phyloP scores from a whole-genome alignment of 257 asterid species.

The Rubia yunnanensis region DNA sequence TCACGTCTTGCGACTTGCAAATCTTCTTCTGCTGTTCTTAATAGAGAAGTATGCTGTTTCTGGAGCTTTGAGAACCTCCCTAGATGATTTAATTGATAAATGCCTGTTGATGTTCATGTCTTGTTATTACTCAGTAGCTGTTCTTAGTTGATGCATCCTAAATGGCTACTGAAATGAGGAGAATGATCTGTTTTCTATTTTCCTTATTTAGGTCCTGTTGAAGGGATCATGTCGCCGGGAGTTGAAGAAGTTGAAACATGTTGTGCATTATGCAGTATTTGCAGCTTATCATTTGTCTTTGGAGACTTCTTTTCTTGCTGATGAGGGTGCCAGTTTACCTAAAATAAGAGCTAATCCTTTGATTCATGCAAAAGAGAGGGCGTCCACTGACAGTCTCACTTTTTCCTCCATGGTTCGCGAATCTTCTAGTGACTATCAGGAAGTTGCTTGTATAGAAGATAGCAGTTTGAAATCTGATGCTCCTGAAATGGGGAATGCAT shows the following conservation, averaged over 20 bases:
- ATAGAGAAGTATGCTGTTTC: background rate
- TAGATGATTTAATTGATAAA: background rate
- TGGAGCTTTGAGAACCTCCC: background rate
- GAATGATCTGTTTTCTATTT: constrained; percentile 13
- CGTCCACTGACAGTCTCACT: constrained; percentile 23
- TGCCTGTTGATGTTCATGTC: background rate
- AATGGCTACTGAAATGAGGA: background rate
- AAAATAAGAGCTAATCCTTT: constrained; percentile 27
- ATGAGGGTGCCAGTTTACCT: constrained; percentile 93
- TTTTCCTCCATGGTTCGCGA: constrained; percentile 23
- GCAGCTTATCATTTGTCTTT: constrained; percentile 91
- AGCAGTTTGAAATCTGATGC: constrained; percentile 24
- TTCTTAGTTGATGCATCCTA: background rate
- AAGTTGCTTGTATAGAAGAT: constrained; percentile 22
- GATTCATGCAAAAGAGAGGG: constrained; percentile 24
- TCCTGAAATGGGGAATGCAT: constrained; percentile 38
- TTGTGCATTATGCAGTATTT: constrained; percentile 72
- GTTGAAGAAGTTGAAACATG: constrained; percentile 79
- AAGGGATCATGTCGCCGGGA: constrained; percentile 68
- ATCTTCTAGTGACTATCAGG: constrained; percentile 13
- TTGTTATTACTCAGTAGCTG: background rate
- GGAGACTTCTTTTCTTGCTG: constrained; percentile 87
- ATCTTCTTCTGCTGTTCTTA: background rate
- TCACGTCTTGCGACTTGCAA: too few relatives aligned
- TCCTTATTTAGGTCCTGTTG: constrained; percentile 54